Conservation (phyloP, 208 protist genomes). For the Wallacemonas sp. region DNA sequence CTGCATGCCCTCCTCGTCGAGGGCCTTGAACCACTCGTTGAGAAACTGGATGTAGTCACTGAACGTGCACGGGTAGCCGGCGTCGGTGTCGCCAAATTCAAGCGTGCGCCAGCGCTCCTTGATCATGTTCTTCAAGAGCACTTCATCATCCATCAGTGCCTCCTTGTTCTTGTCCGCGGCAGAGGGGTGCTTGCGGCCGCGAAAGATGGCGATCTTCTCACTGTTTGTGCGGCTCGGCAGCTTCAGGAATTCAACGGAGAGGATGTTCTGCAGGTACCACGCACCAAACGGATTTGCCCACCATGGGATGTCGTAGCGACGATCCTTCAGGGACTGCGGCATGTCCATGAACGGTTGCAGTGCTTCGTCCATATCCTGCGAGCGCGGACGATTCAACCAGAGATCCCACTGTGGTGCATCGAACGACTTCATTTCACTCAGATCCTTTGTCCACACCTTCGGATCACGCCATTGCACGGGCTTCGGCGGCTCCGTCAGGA, state of each 20-base stretch:
- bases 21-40: conserved; percentile 94
- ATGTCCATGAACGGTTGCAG: conserved; percentile 95
- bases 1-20: conserved; percentile 92
- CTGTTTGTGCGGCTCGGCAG: conserved; percentile 86
- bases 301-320: conserved; percentile 92
- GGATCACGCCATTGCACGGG: conserved; percentile 90
- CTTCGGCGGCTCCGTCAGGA: conserved; percentile 88
- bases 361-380: conserved; percentile 91
- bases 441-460: conserved; percentile 91
- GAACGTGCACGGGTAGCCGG: conserved; percentile 90
- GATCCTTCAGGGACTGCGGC: conserved; percentile 91
- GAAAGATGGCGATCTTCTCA: conserved; percentile 90
- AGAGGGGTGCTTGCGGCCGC: conserved; percentile 53
- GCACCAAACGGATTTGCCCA: conserved; percentile 94
- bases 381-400: conserved; percentile 85
- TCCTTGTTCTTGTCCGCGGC: conserved; percentile 55
- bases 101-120: conserved; percentile 90
- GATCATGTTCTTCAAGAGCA: conserved; percentile 83
- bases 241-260: conserved; percentile 89
- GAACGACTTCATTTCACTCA: conserved; percentile 91
- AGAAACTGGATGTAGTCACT: conserved; percentile 94
- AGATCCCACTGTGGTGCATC: conserved; percentile 92
- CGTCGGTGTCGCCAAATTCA: conserved; percentile 90
- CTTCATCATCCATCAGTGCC: conserved; percentile 76
- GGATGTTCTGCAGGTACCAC: conserved; percentile 93